Evolutionary conservation across 2,329 filamentous ascomycete species (phyloP), one percentile per base, ranked within the genome.

Genomic region (Fusarium marasasianum): DNA sequence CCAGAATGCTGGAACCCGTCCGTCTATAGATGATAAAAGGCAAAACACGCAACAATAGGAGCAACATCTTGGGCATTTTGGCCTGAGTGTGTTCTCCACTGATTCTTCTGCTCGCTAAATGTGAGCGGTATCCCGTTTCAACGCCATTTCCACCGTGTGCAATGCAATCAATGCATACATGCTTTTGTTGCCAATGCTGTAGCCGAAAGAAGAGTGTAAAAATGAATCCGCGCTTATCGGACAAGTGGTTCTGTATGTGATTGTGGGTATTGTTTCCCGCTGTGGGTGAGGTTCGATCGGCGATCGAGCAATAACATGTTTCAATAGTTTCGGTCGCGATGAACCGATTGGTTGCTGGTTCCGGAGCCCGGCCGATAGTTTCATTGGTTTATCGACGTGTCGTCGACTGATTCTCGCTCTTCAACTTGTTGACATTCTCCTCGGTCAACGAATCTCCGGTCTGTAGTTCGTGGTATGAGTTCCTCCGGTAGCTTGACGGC

Each of bases 401-500:
- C 37, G 66, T 70, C 43, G 69, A 71, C 51, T 75, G 71, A 51
- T 78, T 82, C 63, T 85, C 82, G 64, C 79, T 80, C 64, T 83
- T 82, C 50, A 89, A 75, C 69, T 82, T 87, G 41, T 85, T 86
- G 53, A 90, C 80, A 72, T 90, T 90, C 76, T 87, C 87, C 70
- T 88, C 85, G 3, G 88, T 90, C 69, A 90, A 74, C 10, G 84
- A 84, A 62, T 88, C 85, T 7, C 84, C 83, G 13, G 76, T 64
- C 17, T 81, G 77, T 33, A 77, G 67, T 44, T 82, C 83, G 15
- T 84, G 79, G 35, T 82, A 81, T 13, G 81, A 81, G 37, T 78
- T 81, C 22, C 76, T 78, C n/a, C 81, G 74, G 50, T 80, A 79
- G 33, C 72, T 78, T 11, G 80, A 73, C 31, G 81, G 79, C 11